Conservation (phyloP, 257 asterid species). For the Jaltomata sinuosa region DNA sequence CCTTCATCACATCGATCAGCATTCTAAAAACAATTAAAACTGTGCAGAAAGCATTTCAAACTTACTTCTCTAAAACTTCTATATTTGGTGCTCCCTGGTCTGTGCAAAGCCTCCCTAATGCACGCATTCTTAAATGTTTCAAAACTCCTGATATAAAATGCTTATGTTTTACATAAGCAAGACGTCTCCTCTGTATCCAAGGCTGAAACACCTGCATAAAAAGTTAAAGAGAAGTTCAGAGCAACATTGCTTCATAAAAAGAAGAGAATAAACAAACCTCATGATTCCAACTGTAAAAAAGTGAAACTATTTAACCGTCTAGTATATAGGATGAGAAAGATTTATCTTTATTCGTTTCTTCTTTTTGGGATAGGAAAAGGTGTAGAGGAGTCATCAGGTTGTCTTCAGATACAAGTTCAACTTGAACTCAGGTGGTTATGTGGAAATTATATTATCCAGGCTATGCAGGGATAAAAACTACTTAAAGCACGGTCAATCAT, state of each 20-base stretch:
- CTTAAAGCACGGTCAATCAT: not conserved
- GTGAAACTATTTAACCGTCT: not conserved
- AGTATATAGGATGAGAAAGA: not conserved
- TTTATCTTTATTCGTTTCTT: not conserved
- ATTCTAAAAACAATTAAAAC: not conserved
- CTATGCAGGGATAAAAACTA: not conserved
- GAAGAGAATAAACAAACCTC: not conserved
- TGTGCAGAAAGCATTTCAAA: not conserved
- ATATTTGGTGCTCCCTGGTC: slow-evolving; percentile 54
- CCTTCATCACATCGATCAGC: not conserved
- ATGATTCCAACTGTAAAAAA: not conserved
- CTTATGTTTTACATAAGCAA: slow-evolving; percentile 64
- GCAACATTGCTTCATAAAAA: not conserved
- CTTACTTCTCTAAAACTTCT: slow-evolving; percentile 52
- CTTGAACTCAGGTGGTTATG: not conserved
- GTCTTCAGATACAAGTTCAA: not conserved
- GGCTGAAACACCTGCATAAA: slow-evolving; percentile 69
- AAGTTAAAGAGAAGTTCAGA: not conserved
- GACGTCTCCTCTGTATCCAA: slow-evolving; percentile 69
- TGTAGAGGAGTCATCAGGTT: not conserved
- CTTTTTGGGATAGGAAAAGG: not conserved
- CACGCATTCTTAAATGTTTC: slow-evolving; percentile 50
- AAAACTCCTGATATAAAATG: slow-evolving; percentile 78
- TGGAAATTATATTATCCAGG: not conserved
- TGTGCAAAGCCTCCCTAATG: slow-evolving; percentile 58